These are phyloP conservation scores for Davidsoniella australis DNA, from an alignment of 2,329 filamentous ascomycete genomes.

Conservation along the genomic window DNA sequence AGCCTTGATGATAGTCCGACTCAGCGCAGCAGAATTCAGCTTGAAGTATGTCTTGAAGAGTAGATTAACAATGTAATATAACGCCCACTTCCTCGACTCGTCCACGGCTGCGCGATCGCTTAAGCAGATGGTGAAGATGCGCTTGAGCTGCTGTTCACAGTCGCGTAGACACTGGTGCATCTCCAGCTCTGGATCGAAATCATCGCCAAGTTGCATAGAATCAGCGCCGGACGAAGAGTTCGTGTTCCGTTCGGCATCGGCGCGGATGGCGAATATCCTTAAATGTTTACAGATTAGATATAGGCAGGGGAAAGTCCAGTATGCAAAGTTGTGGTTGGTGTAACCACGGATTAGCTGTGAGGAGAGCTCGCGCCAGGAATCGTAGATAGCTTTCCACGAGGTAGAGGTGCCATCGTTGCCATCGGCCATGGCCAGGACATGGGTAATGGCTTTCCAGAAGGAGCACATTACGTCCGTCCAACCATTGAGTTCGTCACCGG, in stretches of 20 bases:
- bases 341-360: constrained; percentile 68
- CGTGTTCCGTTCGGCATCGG: constrained; percentile 50
- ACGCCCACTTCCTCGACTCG: constrained; percentile 92
- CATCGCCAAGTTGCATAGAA: constrained; percentile 38
- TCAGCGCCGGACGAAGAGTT: constrained; percentile 23
- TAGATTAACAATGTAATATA: constrained; percentile 87
- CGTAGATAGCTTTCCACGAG: constrained; percentile 63
- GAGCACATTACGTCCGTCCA: constrained; percentile 74
- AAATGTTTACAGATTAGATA: constrained; percentile 79
- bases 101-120: constrained; percentile 71
- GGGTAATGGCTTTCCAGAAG: constrained; percentile 70
- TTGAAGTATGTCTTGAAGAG: constrained; percentile 98
- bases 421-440: constrained; percentile 51
- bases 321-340: constrained; percentile 54
- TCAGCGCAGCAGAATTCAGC: constrained; percentile 76
- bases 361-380: constrained; percentile 73
- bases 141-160: constrained; percentile 75
- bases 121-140: constrained; percentile 79
- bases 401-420: constrained; percentile 21
- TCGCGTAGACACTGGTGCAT: constrained; percentile 80
- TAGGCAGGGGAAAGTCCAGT: constrained; percentile 84
- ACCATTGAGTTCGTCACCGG: constrained; percentile 52
- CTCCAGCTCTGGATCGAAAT: constrained; percentile 58
- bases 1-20: constrained; percentile 74
- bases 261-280: constrained; percentile 74